Percentiles rank a stretch among this genome's conserved stretches.
Evolutionary conservation across 1,284 basidiomycete genomes (phyloP).

Genomic region (Ceratobasidium sp.): DNA sequence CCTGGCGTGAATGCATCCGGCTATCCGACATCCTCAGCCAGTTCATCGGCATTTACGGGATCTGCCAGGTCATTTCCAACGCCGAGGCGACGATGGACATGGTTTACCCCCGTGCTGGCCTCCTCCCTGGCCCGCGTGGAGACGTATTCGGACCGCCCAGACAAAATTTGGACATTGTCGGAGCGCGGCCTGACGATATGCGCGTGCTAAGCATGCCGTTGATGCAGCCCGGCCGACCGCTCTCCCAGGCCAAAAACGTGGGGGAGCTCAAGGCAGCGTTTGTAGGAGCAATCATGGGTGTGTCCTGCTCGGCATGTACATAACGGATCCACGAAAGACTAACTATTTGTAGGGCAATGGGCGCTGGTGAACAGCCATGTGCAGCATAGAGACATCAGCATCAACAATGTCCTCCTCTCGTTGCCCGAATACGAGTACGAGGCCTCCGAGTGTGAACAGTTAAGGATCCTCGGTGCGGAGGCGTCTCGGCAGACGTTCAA

Average conservation of each 20-base stretch:
- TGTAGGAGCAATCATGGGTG: conserved; percentile 13
- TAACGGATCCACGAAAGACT: neutral
- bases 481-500: neutral
- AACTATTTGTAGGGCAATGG: conserved; percentile 1
- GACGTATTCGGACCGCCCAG: neutral
- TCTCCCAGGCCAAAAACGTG: neutral
- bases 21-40: neutral
- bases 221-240: conserved; percentile 6
- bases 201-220: neutral
- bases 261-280: neutral
- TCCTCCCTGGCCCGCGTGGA: neutral
- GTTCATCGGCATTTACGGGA: neutral
- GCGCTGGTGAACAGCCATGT: neutral
- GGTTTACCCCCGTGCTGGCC: neutral
- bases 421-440: neutral
- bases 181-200: neutral
- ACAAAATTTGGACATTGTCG: neutral
- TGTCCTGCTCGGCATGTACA: neutral
- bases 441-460: neutral
- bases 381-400: conserved; percentile 5
- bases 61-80: neutral
- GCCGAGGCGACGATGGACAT: neutral
- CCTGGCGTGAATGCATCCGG: no score
- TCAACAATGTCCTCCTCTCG: conserved; percentile 6
- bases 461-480: neutral